Evolutionary conservation across 352 stramenopile species (phyloP).

Genomic region (Globisporangium camurandrum): DNA sequence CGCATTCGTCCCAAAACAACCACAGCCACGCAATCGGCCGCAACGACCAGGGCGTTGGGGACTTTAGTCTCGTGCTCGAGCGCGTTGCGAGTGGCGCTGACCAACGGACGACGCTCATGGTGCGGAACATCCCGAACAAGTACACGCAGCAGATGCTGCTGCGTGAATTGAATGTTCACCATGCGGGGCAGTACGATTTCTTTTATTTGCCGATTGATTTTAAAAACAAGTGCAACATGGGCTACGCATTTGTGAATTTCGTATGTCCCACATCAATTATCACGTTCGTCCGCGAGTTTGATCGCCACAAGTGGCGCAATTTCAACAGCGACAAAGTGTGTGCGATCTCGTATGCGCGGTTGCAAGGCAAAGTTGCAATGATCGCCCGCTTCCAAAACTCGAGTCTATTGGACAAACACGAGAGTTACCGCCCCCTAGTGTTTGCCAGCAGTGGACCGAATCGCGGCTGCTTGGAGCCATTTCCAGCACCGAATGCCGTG

Average conservation of each 20-base stretch:
- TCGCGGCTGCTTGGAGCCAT: conserved; percentile 58
- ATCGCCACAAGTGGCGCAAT: conserved; percentile 92
- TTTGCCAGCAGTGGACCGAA: conserved; percentile 78
- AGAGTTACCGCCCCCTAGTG: conserved; percentile 89
- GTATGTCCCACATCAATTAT: conserved; percentile 81
- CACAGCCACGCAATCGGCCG: conserved; percentile 19
- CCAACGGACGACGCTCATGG: conserved; percentile 97
- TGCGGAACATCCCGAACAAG: conserved; percentile 99
- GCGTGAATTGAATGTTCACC: conserved; percentile 92
- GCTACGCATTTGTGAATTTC: conserved; percentile 99
- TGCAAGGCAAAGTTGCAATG: conserved; percentile 97
- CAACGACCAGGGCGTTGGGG: conserved; percentile 55
- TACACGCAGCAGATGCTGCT: conserved; percentile 99
- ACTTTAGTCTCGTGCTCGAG: conserved; percentile 75
- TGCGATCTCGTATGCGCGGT: conserved; percentile 97
- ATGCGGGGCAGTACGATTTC: conserved; percentile 94
- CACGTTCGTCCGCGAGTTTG: conserved; percentile 79
- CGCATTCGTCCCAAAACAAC: conserved; percentile 4
- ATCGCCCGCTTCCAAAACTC: conserved; percentile 99
- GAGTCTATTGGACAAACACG: conserved; percentile 90
- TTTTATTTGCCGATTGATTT: conserved; percentile 99
- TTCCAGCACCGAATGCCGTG: conserved; percentile 48
- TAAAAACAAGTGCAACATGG: conserved; percentile 99
- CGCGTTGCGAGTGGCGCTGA: conserved; percentile 85
- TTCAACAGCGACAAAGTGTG: conserved; percentile 99